phyloP scores from a whole-genome alignment of 1,139 yeast species.

The Lodderomyces theae region DNA sequence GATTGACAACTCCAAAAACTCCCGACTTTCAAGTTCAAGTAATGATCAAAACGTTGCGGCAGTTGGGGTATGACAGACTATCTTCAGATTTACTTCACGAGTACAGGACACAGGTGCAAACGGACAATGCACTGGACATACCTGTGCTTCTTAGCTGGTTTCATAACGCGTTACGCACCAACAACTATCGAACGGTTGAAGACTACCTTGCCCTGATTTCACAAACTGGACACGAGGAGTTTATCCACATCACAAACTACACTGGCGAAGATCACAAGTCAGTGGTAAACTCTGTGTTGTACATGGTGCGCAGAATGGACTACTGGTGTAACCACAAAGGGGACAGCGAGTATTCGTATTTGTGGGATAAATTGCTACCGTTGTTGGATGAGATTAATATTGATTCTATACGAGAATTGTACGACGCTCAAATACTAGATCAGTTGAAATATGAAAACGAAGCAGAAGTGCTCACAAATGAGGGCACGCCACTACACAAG shows the following conservation, averaged over 20 bases:
- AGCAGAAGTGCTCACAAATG: conserved; percentile 22
- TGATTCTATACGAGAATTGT: conserved; percentile 7
- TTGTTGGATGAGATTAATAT: conserved; percentile 24
- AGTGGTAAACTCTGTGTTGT: conserved; percentile 20
- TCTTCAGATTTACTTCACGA: conserved; percentile 12
- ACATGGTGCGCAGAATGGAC: conserved; percentile 26
- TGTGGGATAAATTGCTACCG: conserved; percentile 29
- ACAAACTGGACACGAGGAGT: conserved; percentile 4
- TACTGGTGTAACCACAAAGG: conserved; percentile 11
- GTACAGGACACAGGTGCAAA: conserved; percentile 8
- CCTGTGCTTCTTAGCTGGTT: conserved; percentile 23
- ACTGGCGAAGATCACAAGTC: conserved; percentile 10
- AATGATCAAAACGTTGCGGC: conserved; percentile 30
- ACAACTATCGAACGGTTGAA: conserved; percentile 23
- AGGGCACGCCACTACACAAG: not conserved
- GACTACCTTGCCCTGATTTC: conserved; percentile 12
- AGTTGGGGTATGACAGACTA: conserved; percentile 25
- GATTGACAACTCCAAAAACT: conserved; percentile 19
- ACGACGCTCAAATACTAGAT: conserved; percentile 8
- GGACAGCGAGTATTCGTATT: conserved; percentile 18
- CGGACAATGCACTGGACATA: conserved; percentile 1
- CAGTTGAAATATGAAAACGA: conserved; percentile 27
- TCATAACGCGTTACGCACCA: conserved; percentile 19
- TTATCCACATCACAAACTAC: conserved; percentile 11
- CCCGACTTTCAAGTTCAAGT: conserved; percentile 31